Conservation (phyloP, 495 filamentous ascomycete genomes). For the Penicillium coffeae region DNA sequence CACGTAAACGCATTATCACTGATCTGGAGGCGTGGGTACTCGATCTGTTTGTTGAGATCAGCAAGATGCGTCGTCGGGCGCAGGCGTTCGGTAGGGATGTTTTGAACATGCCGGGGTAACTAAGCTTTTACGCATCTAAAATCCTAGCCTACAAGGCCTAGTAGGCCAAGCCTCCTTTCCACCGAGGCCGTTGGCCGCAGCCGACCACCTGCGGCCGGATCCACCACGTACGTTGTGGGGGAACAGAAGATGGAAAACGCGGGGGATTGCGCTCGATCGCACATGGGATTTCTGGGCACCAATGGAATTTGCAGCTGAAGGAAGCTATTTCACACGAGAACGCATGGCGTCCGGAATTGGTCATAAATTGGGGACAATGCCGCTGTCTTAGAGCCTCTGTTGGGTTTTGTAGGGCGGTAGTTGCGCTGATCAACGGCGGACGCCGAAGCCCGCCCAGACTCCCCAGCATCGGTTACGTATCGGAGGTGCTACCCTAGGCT, state of each 20-base stretch:
- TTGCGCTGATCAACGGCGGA: conserved; percentile 7
- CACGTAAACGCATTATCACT: not conserved
- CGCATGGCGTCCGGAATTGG: not conserved
- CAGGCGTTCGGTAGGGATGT: too few species aligned
- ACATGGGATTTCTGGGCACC: conserved; percentile 1
- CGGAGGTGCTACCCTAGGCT: not conserved
- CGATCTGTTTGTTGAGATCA: not conserved
- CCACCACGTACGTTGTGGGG: conserved; percentile 2
- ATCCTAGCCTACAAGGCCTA: not conserved
- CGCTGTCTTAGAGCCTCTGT: not conserved
- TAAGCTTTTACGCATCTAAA: not conserved
- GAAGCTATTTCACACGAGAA: not conserved
- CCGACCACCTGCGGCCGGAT: conserved; percentile 1
- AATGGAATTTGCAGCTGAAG: not conserved
- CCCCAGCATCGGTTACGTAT: conserved; percentile 5
- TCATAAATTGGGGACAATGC: not conserved
- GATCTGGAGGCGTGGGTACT: not conserved
- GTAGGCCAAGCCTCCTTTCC: not conserved
- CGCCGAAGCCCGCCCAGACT: conserved; percentile 5
- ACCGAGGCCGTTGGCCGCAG: not conserved
- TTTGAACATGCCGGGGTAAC: too few species aligned
- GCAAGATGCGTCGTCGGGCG: too few species aligned
- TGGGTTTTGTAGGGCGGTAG: not conserved
- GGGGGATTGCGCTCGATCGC: not conserved
- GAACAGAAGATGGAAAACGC: not conserved